These are phyloP conservation scores for Trichomonascaceae sp. DNA, from an alignment of 1,139 yeast species.

Conservation along the genomic window DNA sequence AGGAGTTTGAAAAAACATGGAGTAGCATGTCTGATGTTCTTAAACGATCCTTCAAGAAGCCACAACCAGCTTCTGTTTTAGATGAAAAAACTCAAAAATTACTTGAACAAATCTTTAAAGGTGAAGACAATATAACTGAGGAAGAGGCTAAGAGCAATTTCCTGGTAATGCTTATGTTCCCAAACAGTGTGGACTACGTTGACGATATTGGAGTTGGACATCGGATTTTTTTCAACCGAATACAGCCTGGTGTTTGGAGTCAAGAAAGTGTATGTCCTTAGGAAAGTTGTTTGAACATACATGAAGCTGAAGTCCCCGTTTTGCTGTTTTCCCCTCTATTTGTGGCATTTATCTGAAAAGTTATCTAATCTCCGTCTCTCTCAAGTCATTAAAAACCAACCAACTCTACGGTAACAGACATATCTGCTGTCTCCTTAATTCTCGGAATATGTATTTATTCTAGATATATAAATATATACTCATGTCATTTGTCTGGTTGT, in stretches of 20 bases:
- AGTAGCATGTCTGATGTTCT: slow-evolving; percentile 47
- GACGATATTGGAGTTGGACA: slow-evolving; percentile 43
- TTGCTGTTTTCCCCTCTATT: not conserved
- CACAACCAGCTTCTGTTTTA: slow-evolving; percentile 58
- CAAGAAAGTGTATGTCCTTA: slow-evolving; percentile 76
- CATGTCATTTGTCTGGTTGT: not conserved
- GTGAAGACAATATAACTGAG: slow-evolving; percentile 77
- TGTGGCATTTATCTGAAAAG: not conserved
- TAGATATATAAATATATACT: not conserved
- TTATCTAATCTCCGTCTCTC: not conserved
- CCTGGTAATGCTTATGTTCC: slow-evolving; percentile 61
- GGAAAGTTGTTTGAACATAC: not conserved
- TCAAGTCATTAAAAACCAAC: not conserved
- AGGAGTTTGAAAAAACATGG: slow-evolving; percentile 65
- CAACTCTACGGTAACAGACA: not conserved
- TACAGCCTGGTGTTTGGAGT: slow-evolving; percentile 54
- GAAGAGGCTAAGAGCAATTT: slow-evolving; percentile 65
- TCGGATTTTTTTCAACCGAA: slow-evolving; percentile 36
- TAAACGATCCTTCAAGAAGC: slow-evolving; percentile 64
- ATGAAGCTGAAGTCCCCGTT: not conserved
- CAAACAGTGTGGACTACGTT: slow-evolving; percentile 66
- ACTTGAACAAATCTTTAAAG: slow-evolving; percentile 67
- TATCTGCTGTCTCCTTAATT: not conserved
- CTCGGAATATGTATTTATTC: not conserved
- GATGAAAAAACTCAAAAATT: slow-evolving; percentile 51